Percentiles rank a stretch among this genome's conserved stretches.
Conservation (phyloP, 495 filamentous ascomycete genomes). For the Terfezia claveryi region DNA sequence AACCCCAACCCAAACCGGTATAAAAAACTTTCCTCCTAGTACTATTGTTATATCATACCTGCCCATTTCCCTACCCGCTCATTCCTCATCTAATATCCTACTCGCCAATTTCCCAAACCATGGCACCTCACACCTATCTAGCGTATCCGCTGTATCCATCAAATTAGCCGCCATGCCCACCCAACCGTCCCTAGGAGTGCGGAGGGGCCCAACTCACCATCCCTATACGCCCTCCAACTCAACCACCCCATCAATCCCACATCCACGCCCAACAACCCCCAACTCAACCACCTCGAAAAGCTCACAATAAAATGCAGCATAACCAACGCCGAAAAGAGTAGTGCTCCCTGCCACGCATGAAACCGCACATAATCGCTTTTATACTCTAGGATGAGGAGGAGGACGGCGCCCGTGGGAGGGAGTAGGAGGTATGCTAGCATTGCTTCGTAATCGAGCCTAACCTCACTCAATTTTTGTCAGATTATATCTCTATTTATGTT, state of each 20-base stretch:
- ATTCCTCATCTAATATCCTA: slow-evolving; percentile 85
- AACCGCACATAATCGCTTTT: slow-evolving; percentile 98
- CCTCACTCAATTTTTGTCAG: background rate
- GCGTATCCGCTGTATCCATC: slow-evolving; percentile 35
- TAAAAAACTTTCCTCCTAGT: too few species aligned
- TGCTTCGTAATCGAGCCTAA: slow-evolving; percentile 51
- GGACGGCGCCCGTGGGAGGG: slow-evolving; percentile 67
- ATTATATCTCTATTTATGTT: too few species aligned
- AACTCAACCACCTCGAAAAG: slow-evolving; percentile 65
- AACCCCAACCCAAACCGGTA: too few species aligned
- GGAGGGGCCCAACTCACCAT: slow-evolving; percentile 24
- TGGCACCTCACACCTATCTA: slow-evolving; percentile 83
- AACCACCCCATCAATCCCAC: slow-evolving; percentile 55
- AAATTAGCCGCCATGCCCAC: too few species aligned
- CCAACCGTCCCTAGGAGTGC: too few species aligned
- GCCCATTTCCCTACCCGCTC: slow-evolving; percentile 4
- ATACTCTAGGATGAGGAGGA: slow-evolving; percentile 67
- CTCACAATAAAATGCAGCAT: slow-evolving; percentile 67
- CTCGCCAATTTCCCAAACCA: slow-evolving; percentile 68
- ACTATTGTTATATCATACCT: background rate
- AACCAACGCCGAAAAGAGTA: slow-evolving; percentile 70
- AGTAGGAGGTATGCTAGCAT: slow-evolving; percentile 71
- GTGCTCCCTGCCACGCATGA: slow-evolving; percentile 83
- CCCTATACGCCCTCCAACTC: slow-evolving; percentile 55
- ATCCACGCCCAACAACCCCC: slow-evolving; percentile 58